Conservation (phyloP, 2,329 filamentous ascomycete genomes). For the Penicillium sp. region DNA sequence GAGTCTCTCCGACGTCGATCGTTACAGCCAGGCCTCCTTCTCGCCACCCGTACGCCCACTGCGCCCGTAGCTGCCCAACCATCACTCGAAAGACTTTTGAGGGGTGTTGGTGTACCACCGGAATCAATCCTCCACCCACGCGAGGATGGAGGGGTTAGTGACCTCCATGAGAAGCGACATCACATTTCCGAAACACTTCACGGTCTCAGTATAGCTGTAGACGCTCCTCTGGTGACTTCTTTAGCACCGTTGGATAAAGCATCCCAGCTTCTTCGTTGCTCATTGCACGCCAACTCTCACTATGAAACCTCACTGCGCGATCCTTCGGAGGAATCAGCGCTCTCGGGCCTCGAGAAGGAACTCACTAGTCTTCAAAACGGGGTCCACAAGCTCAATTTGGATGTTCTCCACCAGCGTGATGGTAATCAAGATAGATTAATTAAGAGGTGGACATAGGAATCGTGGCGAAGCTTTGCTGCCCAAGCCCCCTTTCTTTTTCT, state of each 20-base stretch:
- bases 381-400: slow-evolving; percentile 35
- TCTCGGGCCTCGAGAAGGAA: slow-evolving; percentile 33
- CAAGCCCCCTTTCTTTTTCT: not conserved
- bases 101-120: slow-evolving; percentile 35
- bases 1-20: slow-evolving; percentile 32
- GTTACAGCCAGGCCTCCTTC: slow-evolving; percentile 21
- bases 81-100: slow-evolving; percentile 33
- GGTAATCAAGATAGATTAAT: slow-evolving; percentile 33
- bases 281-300: slow-evolving; percentile 32
- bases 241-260: slow-evolving; percentile 35
- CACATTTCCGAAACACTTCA: slow-evolving; percentile 31
- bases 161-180: slow-evolving; percentile 32
- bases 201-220: slow-evolving; percentile 30
- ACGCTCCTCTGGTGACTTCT: slow-evolving; percentile 33
- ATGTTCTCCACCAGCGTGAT: slow-evolving; percentile 35
- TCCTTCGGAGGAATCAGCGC: slow-evolving; percentile 26
- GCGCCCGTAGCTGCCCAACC: slow-evolving; percentile 22
- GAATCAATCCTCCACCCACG: slow-evolving; percentile 30
- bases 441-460: slow-evolving; percentile 32
- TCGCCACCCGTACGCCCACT: slow-evolving; percentile 17
- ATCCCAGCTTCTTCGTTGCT: slow-evolving; percentile 33
- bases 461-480: not conserved
- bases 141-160: slow-evolving; percentile 17
- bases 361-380: slow-evolving; percentile 35
- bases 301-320: slow-evolving; percentile 32